Conservation (phyloP, 495 filamentous ascomycete species). For the Cladorrhinum samala region DNA sequence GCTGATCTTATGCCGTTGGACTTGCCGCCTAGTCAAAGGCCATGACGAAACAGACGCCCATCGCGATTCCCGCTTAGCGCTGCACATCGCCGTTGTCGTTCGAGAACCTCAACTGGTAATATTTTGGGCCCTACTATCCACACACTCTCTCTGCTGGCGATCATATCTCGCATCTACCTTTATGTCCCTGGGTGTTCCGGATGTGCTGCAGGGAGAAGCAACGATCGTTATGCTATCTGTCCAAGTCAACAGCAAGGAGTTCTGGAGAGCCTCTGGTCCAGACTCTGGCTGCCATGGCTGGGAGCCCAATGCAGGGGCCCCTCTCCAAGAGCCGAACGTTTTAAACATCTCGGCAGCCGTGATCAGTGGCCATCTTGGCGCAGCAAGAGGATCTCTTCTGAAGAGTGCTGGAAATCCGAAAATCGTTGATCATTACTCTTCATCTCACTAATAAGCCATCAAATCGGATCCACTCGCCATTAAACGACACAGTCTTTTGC, state of each 20-base stretch:
- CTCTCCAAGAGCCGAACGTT: constrained; percentile 12
- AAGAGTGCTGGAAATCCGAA: no score
- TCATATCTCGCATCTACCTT: constrained; percentile 14
- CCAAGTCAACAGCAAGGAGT: background rate
- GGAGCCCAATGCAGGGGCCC: constrained; percentile 8
- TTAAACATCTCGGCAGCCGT: constrained; percentile 6
- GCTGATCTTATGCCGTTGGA: constrained; percentile 46
- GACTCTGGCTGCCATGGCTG: background rate
- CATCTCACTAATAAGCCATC: no score
- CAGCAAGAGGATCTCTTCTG: constrained; percentile 12
- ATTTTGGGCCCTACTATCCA: no score
- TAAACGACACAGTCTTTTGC: no score
- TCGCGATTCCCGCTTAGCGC: constrained; percentile 2
- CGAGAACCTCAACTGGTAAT: constrained; percentile 26
- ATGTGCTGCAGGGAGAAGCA: constrained; percentile 20
- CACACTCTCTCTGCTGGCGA: constrained; percentile 14
- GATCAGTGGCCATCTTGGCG: constrained; percentile 4
- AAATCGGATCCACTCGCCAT: no score
- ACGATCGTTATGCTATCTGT: constrained; percentile 15
- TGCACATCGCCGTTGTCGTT: constrained; percentile 14
- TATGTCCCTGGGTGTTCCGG: constrained; percentile 16
- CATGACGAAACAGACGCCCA: constrained; percentile 24
- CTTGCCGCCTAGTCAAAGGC: constrained; percentile 19
- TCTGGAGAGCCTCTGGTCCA: constrained; percentile 7
- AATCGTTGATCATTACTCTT: no score